Conservation (phyloP, 1,284 basidiomycete species). For the Fomitopsis palustris region DNA sequence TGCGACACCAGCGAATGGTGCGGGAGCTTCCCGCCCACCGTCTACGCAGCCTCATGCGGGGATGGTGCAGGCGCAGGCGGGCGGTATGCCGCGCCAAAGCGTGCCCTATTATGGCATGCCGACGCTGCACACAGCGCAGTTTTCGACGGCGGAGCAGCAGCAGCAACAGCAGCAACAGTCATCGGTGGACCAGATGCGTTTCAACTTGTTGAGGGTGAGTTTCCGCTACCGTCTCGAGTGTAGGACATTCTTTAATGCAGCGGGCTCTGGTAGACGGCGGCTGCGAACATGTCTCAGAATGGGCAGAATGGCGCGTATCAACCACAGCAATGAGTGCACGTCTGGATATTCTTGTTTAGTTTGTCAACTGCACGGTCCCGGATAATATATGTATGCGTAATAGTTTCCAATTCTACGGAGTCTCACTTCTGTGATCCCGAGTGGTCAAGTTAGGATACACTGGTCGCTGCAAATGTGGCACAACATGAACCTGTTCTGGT, state of each 20-base stretch:
- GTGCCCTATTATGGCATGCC: slow-evolving; percentile 17
- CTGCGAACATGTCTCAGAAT: slow-evolving; percentile 2
- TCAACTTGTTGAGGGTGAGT: slow-evolving; percentile 12
- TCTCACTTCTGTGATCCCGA: too few species aligned
- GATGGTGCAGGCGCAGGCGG: background rate
- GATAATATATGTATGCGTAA: background rate
- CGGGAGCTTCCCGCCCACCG: slow-evolving; percentile 21
- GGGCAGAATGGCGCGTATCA: slow-evolving; percentile 7
- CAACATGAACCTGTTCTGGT: too few species aligned
- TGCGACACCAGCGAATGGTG: slow-evolving; percentile 17
- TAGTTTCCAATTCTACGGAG: too few species aligned
- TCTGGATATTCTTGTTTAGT: background rate
- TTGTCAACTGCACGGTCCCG: too few species aligned
- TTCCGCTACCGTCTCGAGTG: background rate
- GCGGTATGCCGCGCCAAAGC: slow-evolving; percentile 3
- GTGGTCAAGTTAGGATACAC: too few species aligned
- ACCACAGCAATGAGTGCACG: slow-evolving; percentile 1
- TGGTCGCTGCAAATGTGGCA: too few species aligned
- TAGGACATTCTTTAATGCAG: background rate
- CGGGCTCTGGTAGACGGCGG: background rate
- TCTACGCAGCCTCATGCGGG: slow-evolving; percentile 24
- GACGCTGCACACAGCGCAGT: slow-evolving; percentile 8
- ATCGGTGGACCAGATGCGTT: slow-evolving; percentile 17
- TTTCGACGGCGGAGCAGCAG: slow-evolving; percentile 13
- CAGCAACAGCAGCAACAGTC: too few species aligned